phyloP scores from a whole-genome alignment of 257 asterid species.

The Solanum tarapatanum region DNA sequence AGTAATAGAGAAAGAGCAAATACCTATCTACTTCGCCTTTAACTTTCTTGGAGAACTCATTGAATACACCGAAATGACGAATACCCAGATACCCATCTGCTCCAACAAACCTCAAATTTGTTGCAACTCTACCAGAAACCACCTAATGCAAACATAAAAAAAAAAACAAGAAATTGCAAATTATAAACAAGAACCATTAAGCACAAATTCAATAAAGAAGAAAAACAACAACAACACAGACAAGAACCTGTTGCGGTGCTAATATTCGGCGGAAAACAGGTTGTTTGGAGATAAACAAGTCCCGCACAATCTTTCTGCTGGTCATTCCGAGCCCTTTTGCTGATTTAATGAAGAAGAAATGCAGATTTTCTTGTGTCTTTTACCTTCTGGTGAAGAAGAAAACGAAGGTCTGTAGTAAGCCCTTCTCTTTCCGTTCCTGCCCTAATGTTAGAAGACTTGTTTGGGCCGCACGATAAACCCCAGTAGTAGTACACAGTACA shows the following conservation, averaged over 20 bases:
- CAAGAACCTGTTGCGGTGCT: conserved; percentile 30
- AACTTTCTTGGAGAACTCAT: conserved; percentile 60
- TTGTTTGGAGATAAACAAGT: conserved; percentile 39
- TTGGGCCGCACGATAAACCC: neutral
- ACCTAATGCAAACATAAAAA: conserved; percentile 19
- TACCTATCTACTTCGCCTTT: conserved; percentile 63
- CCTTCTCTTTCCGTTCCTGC: neutral
- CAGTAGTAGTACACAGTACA: no score
- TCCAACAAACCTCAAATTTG: conserved; percentile 15
- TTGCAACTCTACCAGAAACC: conserved; percentile 23
- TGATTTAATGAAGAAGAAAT: neutral
- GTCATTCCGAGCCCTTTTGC: conserved; percentile 27
- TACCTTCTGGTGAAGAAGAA: neutral
- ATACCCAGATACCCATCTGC: conserved; percentile 24
- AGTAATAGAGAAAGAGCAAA: neutral
- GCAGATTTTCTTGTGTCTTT: neutral
- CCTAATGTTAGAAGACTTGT: neutral
- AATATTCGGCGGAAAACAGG: conserved; percentile 32
- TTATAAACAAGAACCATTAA: neutral
- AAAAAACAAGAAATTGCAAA: neutral
- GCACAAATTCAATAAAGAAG: neutral
- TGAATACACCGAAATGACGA: conserved; percentile 62
- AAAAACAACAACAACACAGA: no score
- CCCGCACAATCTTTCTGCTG: conserved; percentile 52
- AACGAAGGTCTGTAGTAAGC: neutral